Evolutionary conservation across 495 filamentous ascomycete genomes (phyloP), one percentile per base, ranked within the genome.

Genomic region (Paragyromitra xinjiangensis): DNA sequence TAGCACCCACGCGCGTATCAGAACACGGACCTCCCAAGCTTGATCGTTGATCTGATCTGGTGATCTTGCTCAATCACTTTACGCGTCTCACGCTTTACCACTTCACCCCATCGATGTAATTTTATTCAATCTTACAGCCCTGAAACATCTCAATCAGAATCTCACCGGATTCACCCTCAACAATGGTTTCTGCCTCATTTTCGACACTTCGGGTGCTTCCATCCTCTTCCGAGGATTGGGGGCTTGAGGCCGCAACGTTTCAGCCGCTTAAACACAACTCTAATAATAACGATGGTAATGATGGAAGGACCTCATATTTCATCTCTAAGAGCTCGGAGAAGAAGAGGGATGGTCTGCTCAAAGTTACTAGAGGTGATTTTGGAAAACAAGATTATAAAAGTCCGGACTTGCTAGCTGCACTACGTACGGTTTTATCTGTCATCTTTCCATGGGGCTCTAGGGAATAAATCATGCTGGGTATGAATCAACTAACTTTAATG

Each of bases 281-380:
- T 22, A 29, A 51, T 51, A 51, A 7, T 56, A 6, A 55, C 24
- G 53, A 11, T 56, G 53, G 26, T 56, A 12, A 40, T 29, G 50
- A 40, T 29, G 61, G 73, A 56, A 65, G 69, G 26, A 66, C 74
- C 34, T 73, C 74, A 16, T 77, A 73, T 53, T 77, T 73, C 53
- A 51, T 77, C 42, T 64, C 39, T 22, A 59, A 65, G 11, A 34
- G 45, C 61, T 48, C 59, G 0, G 51, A 50, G 26, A n/a, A 56
- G 26, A n/a, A 56, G 3, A 42, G 51, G 7, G 19, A 9, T 6
- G 50, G 40, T 6, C 5, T 39, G 11, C 22, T 73, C 0, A 40
- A 61, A 1, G 39, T 66, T 66, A 40, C 51, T 9, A 48, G 26
- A 12, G 74, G 74, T 6, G 69, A 65, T 50, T 66, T 73, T 44